Evolutionary conservation across 2,329 filamentous ascomycete genomes (phyloP).

Genomic region (Ilyonectria sp.): DNA sequence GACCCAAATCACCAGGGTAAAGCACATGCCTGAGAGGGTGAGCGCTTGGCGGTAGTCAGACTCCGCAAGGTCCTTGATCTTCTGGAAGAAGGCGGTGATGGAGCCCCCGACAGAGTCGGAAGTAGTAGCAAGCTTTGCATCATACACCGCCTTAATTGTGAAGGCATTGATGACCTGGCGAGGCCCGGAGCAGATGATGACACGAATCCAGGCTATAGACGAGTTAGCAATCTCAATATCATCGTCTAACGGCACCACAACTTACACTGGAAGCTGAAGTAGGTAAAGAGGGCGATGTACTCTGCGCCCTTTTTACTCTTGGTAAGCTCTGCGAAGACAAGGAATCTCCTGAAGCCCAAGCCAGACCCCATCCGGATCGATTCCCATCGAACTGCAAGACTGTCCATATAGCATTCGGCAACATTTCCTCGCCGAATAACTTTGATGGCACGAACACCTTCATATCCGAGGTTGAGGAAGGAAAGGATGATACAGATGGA

Average conservation of each 20-base stretch:
- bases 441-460: slow-evolving; percentile 83
- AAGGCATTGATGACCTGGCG: slow-evolving; percentile 92
- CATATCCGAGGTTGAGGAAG: slow-evolving; percentile 84
- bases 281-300: slow-evolving; percentile 91
- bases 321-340: slow-evolving; percentile 93
- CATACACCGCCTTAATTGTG: slow-evolving; percentile 88
- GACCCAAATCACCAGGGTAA: slow-evolving; percentile 91
- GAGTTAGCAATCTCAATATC: slow-evolving; percentile 29
- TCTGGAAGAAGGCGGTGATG: slow-evolving; percentile 85
- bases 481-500: slow-evolving; percentile 92
- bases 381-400: slow-evolving; percentile 86
- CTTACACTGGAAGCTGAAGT: slow-evolving; percentile 81
- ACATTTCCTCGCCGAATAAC: slow-evolving; percentile 90
- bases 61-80: slow-evolving; percentile 80
- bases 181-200: slow-evolving; percentile 91
- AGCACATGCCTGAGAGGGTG: slow-evolving; percentile 91
- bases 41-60: slow-evolving; percentile 84
- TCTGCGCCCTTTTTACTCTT: slow-evolving; percentile 93
- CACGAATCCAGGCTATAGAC: slow-evolving; percentile 82
- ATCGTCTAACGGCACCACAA: slow-evolving; percentile 11
- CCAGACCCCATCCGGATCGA: slow-evolving; percentile 82
- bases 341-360: slow-evolving; percentile 88
- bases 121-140: slow-evolving; percentile 76
- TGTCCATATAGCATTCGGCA: slow-evolving; percentile 92
- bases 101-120: slow-evolving; percentile 70